These are phyloP conservation scores for Nothophaeocryptopus gaeumannii DNA, from an alignment of 2,329 filamentous ascomycete species.

Conservation along the genomic window DNA sequence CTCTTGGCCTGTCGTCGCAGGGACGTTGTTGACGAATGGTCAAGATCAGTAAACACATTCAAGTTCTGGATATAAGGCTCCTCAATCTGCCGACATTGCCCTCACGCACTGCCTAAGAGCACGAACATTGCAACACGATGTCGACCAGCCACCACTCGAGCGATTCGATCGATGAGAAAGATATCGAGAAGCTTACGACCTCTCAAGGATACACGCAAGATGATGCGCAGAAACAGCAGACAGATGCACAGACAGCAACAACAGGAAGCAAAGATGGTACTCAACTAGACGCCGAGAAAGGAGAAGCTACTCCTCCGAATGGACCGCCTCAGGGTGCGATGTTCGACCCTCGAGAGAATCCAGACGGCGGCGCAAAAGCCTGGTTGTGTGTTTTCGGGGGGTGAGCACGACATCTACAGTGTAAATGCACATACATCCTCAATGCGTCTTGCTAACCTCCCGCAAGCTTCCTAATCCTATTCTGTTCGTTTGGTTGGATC, in stretches of 20 bases:
- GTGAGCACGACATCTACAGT: too few species aligned
- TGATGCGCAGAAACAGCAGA: background rate
- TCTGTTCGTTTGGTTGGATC: conserved; percentile 43
- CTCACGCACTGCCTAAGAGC: too few species aligned
- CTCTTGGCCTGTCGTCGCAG: too few species aligned
- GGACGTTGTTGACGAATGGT: too few species aligned
- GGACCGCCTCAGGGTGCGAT: conserved; percentile 14
- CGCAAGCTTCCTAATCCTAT: conserved; percentile 34
- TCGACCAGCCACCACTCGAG: background rate
- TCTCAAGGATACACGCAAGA: too few species aligned
- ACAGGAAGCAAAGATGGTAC: background rate
- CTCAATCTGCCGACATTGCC: too few species aligned
- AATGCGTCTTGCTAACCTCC: too few species aligned
- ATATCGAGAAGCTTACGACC: background rate
- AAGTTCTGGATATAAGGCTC: too few species aligned
- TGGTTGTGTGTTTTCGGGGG: conserved; percentile 39
- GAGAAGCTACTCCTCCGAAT: background rate
- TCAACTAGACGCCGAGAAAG: conserved; percentile 8
- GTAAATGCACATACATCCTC: too few species aligned
- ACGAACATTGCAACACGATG: too few species aligned
- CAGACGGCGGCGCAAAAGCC: conserved; percentile 39
- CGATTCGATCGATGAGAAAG: conserved; percentile 3
- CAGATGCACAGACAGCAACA: background rate
- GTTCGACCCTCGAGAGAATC: conserved; percentile 27
- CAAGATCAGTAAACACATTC: too few species aligned